phyloP scores from a whole-genome alignment of 202 grass and related monocot species.

The Alloteropsis angusta region DNA sequence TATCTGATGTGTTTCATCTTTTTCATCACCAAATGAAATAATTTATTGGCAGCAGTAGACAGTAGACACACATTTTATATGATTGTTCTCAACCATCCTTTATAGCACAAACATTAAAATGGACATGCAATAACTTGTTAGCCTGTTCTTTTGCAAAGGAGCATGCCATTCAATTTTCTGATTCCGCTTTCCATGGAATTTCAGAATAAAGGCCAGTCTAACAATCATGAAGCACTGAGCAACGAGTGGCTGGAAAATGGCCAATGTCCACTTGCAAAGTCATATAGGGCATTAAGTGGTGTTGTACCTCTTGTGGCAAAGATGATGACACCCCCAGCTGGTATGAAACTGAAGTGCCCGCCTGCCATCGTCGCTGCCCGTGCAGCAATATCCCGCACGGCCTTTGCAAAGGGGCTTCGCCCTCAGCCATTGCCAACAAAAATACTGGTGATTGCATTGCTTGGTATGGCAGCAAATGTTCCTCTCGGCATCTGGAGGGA shows the following conservation, averaged over 20 bases:
- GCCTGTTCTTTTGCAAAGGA: not conserved
- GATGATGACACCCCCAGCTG: constrained; percentile 56
- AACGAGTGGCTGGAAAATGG: constrained; percentile 88
- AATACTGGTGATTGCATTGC: constrained; percentile 75
- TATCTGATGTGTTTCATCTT: not conserved
- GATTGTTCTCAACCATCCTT: not conserved
- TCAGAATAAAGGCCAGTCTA: constrained; percentile 55
- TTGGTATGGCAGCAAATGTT: constrained; percentile 85
- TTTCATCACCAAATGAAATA: constrained; percentile 5
- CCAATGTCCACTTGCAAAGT: constrained; percentile 87
- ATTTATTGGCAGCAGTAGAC: not conserved
- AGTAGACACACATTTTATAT: not conserved
- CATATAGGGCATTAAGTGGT: constrained; percentile 69
- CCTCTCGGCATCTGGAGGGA: constrained; percentile 96
- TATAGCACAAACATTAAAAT: not conserved
- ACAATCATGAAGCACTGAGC: constrained; percentile 66
- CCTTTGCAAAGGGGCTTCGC: constrained; percentile 71
- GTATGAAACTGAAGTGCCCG: constrained; percentile 77
- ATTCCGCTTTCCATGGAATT: constrained; percentile 25
- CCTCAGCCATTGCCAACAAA: constrained; percentile 79
- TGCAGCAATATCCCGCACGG: constrained; percentile 61
- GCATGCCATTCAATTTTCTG: not conserved
- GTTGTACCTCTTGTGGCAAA: constrained; percentile 80
- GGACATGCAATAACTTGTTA: not conserved
- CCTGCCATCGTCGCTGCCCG: constrained; percentile 70